These are phyloP conservation scores for Stropharia rugosoannulata DNA, from an alignment of 768 basidiomycete genomes.

Conservation along the genomic window DNA sequence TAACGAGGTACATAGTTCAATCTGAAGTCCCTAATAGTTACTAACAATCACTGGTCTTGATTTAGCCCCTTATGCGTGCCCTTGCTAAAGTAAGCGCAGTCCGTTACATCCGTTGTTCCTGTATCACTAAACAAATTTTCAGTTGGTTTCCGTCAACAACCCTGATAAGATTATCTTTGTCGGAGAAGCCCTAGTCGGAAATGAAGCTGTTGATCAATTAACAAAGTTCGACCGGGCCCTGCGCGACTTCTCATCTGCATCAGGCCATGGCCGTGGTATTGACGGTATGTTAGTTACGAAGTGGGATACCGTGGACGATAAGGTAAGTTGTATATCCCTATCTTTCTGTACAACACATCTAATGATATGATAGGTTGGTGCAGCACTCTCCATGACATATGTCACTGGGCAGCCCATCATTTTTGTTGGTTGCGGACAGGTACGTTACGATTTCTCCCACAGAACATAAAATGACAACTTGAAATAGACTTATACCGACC, in stretches of 20 bases:
- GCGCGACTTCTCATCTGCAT: slow-evolving; percentile 84
- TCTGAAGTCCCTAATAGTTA: neutral
- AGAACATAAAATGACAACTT: neutral
- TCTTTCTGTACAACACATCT: neutral
- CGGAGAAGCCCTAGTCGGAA: slow-evolving; percentile 96
- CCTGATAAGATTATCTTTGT: slow-evolving; percentile 99
- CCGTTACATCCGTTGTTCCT: neutral
- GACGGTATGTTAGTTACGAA: slow-evolving; percentile 99
- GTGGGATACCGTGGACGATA: slow-evolving; percentile 98
- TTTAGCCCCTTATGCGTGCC: slow-evolving; percentile 92
- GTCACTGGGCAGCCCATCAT: slow-evolving; percentile 98
- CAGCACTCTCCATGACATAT: slow-evolving; percentile 98
- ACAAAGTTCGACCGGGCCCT: slow-evolving; percentile 95
- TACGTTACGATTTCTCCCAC: slow-evolving; percentile 31
- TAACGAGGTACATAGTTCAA: slow-evolving; percentile 70
- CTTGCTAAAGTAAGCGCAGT: slow-evolving; percentile 74
- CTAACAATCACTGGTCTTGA: neutral
- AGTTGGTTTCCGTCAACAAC: slow-evolving; percentile 90
- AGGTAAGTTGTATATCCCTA: slow-evolving; percentile 49
- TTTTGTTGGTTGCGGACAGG: slow-evolving; percentile 98
- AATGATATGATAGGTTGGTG: slow-evolving; percentile 74
- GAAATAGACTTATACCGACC: slow-evolving; percentile 89
- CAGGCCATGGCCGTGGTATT: slow-evolving; percentile 83
- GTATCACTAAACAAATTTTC: slow-evolving; percentile 6
- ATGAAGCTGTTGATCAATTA: slow-evolving; percentile 97